Conservation (phyloP, 441 rosid species). For the Daphne laureola region DNA sequence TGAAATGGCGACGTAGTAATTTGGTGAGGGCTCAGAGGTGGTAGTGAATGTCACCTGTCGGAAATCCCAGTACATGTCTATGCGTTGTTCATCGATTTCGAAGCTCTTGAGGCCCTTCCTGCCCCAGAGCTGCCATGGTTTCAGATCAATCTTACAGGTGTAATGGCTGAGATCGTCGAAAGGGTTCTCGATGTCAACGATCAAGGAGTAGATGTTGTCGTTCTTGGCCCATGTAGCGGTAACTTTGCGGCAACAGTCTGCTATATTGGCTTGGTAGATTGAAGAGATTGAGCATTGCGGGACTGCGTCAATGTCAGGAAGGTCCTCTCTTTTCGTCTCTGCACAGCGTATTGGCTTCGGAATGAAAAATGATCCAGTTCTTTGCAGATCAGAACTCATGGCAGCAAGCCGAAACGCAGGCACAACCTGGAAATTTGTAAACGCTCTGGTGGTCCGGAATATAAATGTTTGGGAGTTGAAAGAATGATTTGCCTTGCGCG, state of each 20-base stretch:
- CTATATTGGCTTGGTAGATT: slow-evolving; percentile 39
- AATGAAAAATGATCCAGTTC: slow-evolving; percentile 13
- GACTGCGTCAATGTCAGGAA: slow-evolving; percentile 12
- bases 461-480: too few species aligned
- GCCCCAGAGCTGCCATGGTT: slow-evolving; percentile 65
- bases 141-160: slow-evolving; percentile 55
- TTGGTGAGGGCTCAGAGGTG: slow-evolving; percentile 55
- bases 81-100: slow-evolving; percentile 31
- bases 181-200: slow-evolving; percentile 36
- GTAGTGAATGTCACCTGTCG: slow-evolving; percentile 51
- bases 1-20: slow-evolving; percentile 57
- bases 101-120: slow-evolving; percentile 65
- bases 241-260: slow-evolving; percentile 28
- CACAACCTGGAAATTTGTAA: too few species aligned
- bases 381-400: slow-evolving; percentile 14
- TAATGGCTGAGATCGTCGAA: slow-evolving; percentile 23
- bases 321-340: slow-evolving; percentile 23
- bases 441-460: too few species aligned
- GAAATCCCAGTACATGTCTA: slow-evolving; percentile 69
- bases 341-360: slow-evolving; percentile 10
- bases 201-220: slow-evolving; percentile 39
- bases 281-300: slow-evolving; percentile 34
- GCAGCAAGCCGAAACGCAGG: too few species aligned
- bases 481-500: too few species aligned
- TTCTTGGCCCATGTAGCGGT: slow-evolving; percentile 57